These are phyloP conservation scores for Sporothrix humicola DNA, from an alignment of 2,329 filamentous ascomycete species.

Conservation along the genomic window DNA sequence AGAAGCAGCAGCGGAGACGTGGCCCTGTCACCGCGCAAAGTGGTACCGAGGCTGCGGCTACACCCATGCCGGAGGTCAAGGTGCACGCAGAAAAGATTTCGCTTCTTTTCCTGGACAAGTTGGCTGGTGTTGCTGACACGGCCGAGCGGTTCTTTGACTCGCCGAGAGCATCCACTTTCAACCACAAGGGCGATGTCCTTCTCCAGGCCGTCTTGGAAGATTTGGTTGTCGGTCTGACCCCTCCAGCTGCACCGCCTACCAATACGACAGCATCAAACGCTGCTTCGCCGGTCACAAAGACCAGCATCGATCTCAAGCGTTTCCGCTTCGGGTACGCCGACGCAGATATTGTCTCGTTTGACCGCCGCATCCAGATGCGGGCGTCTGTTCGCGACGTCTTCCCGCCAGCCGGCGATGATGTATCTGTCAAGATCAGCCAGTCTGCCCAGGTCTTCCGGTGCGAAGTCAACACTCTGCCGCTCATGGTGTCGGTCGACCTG, in stretches of 20 bases:
- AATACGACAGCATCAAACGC: not conserved
- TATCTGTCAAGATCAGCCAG: constrained; percentile 60
- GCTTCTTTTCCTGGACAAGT: constrained; percentile 61
- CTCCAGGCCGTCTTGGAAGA: constrained; percentile 57
- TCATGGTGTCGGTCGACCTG: constrained; percentile 78
- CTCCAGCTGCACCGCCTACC: constrained; percentile 38
- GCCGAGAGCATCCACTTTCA: constrained; percentile 48
- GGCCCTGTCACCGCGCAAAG: not conserved
- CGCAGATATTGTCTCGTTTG: constrained; percentile 68
- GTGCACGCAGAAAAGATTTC: constrained; percentile 57
- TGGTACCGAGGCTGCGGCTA: not conserved
- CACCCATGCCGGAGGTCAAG: constrained; percentile 50
- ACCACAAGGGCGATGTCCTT: constrained; percentile 53
- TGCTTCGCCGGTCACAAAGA: constrained; percentile 36
- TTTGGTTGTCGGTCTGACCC: constrained; percentile 46
- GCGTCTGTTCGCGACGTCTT: constrained; percentile 65
- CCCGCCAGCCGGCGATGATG: constrained; percentile 61
- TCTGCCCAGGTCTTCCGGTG: constrained; percentile 55
- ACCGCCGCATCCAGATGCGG: constrained; percentile 61
- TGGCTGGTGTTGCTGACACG: constrained; percentile 59
- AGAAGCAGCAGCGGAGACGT: constrained; percentile 31
- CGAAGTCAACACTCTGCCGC: constrained; percentile 75
- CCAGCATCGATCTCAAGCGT: constrained; percentile 58
- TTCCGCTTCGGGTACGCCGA: constrained; percentile 68
- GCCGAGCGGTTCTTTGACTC: constrained; percentile 54